Base-by-base conservation (phyloP, 257 asterid genomes). In the Scutellaria baicalensis region DNA sequence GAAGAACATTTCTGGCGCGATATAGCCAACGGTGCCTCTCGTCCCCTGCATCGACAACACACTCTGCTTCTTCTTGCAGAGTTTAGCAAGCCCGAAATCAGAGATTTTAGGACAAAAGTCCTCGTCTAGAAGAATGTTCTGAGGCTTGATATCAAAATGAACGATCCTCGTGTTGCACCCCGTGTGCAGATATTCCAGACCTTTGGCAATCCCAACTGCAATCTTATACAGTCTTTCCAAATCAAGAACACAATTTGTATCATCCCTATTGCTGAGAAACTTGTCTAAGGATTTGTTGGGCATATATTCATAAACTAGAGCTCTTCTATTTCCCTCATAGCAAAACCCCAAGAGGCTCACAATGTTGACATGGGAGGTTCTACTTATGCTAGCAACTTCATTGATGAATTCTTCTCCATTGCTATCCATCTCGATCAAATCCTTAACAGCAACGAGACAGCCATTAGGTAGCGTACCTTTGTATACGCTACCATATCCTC, bases 81-180 rank as follows among this genome's bases (percentile, higher is more conserved):
- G 6, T 61, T 61, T 85, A n/a, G 88, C 85, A 16, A 85, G 80
- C 8, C 88, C 90, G 43, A 85, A 82, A 68, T 85, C 86, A 6
- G 86, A 78, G 3, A 82, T 82, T 20, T 82, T 82, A 2, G 90
- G 90, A 42, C 82, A 76, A 45, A 86, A 82, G 3, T 80, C 88
- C 47, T 72, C 54, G 49, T 82, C 88, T 69, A 84, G 14, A 75
- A 83, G 89, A 56, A 89, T 84, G 74, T 86, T 89, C 49, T 78
- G 84, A 79, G 91, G 84, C 69, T 86, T 89, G 42, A 89, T 91
- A 73, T 89, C 93, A 13, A 91, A 91, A 74, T 87, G 96, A 44
- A 89, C 87, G 60, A 82, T 75, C 69, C 84, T 77, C 9, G 85
- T 75, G 61, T 59, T 83, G 49, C 86, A 83, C n/a, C 83, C 90